These are phyloP conservation scores for Penicillium sp. DNA, from an alignment of 2,329 filamentous ascomycete genomes.

Conservation along the genomic window DNA sequence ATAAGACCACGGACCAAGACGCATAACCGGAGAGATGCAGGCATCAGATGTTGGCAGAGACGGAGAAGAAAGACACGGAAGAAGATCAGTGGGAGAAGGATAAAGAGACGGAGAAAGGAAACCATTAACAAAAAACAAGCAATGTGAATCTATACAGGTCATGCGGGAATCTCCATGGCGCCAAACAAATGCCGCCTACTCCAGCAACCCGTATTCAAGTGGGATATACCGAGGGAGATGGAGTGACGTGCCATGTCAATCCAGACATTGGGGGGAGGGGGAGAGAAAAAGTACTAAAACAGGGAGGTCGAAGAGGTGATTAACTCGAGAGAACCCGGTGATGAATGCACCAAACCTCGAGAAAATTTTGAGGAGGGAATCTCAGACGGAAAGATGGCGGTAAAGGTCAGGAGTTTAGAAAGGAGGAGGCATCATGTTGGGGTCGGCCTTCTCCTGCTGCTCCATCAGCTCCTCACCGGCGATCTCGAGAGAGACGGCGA, in stretches of 20 bases:
- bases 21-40: constrained; percentile 22
- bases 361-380: constrained; percentile 50
- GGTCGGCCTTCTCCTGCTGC: constrained; percentile 66
- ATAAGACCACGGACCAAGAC: constrained; percentile 28
- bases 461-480: constrained; percentile 83
- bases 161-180: constrained; percentile 39
- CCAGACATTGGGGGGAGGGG: constrained; percentile 27
- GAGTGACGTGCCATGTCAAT: constrained; percentile 34
- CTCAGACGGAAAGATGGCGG: constrained; percentile 32
- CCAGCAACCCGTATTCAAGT: constrained; percentile 36
- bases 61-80: constrained; percentile 13
- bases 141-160: constrained; percentile 42
- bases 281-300: constrained; percentile 51
- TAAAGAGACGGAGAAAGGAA: constrained; percentile 5
- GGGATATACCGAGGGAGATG: constrained; percentile 33
- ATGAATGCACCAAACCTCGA: constrained; percentile 2
- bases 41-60: constrained; percentile 29
- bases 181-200: constrained; percentile 40
- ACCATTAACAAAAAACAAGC: constrained; percentile 21
- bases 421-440: constrained; percentile 51
- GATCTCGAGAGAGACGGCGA: constrained; percentile 89
- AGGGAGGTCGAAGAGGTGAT: constrained; percentile 37
- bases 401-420: constrained; percentile 42
- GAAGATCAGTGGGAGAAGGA: constrained; percentile 24
- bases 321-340: constrained; percentile 23